Evolutionary conservation across 441 rosid genomes (phyloP).

Genomic region (Theobroma grandiflorum): DNA sequence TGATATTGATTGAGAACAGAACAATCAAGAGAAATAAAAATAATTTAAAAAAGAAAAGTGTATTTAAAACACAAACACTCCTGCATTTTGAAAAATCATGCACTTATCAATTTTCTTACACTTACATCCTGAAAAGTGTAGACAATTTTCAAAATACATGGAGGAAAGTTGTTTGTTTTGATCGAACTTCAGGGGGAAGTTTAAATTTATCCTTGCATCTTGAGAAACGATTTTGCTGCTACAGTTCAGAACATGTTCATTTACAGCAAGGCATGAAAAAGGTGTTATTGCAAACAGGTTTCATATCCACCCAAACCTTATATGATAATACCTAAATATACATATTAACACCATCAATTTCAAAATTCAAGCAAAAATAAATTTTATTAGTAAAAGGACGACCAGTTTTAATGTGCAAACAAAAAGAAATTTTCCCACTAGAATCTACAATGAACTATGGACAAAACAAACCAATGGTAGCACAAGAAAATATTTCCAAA

Average conservation of each 20-base stretch:
- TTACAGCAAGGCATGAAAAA: neutral
- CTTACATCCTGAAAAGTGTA: conserved; percentile 4
- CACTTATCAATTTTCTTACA: neutral
- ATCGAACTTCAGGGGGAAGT: neutral
- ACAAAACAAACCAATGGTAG: neutral
- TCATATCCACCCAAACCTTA: neutral
- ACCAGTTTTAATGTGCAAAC: neutral
- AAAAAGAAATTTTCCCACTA: neutral
- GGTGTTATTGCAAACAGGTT: neutral
- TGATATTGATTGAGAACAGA: neutral
- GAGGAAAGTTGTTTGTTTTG: conserved; percentile 10
- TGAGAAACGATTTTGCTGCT: neutral
- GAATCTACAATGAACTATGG: neutral
- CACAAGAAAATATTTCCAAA: neutral
- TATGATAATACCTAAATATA: neutral
- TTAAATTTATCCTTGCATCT: conserved; percentile 3
- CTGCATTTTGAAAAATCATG: neutral
- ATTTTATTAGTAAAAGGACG: neutral
- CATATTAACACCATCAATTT: conserved; percentile 12
- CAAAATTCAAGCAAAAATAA: neutral
- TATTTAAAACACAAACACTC: neutral
- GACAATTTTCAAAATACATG: conserved; percentile 12
- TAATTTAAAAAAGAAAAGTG: neutral
- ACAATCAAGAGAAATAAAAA: neutral
- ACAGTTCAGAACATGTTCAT: neutral